A percentile compares a stretch with the other conserved stretches of the same genome.
Evolutionary conservation across 1,284 basidiomycete genomes (phyloP).

Genomic region (Leucocoprinus gongylophorus): DNA sequence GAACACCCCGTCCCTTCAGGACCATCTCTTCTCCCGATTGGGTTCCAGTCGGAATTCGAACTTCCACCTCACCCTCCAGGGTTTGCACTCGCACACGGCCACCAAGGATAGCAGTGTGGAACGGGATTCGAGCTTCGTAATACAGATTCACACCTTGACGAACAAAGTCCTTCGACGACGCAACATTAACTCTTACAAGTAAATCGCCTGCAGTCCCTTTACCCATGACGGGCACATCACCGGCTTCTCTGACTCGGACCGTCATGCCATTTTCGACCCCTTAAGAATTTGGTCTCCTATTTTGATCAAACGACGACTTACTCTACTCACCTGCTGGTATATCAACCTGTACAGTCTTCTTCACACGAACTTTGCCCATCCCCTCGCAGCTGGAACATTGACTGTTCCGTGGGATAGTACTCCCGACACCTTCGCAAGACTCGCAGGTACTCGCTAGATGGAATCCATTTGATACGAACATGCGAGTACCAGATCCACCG

Average conservation of each 20-base stretch:
- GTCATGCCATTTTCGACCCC: slow-evolving; percentile 98
- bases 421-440: slow-evolving; percentile 80
- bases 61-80: slow-evolving; percentile 92
- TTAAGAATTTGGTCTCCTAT: slow-evolving; percentile 24
- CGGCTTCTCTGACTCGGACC: slow-evolving; percentile 77
- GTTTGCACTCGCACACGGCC: slow-evolving; percentile 93
- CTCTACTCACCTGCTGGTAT: slow-evolving; percentile 75
- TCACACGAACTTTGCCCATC: slow-evolving; percentile 80
- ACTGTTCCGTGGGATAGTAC: slow-evolving; percentile 70
- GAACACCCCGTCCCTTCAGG: slow-evolving; percentile 83
- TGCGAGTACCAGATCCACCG: slow-evolving; percentile 81
- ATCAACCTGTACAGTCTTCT: slow-evolving; percentile 76
- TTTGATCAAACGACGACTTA: slow-evolving; percentile 15
- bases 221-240: slow-evolving; percentile 80
- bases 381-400: slow-evolving; percentile 83
- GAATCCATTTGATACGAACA: slow-evolving; percentile 93
- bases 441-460: slow-evolving; percentile 94
- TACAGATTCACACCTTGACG: slow-evolving; percentile 92
- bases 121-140: slow-evolving; percentile 86
- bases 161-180: slow-evolving; percentile 78
- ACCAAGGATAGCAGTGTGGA: slow-evolving; percentile 89
- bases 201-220: slow-evolving; percentile 81
- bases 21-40: slow-evolving; percentile 98
- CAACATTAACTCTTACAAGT: slow-evolving; percentile 82
- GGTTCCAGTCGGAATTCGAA: slow-evolving; percentile 89